Evolutionary conservation across 2,329 filamentous ascomycete species (phyloP).

Genomic region (Colletotrichum scovillei): DNA sequence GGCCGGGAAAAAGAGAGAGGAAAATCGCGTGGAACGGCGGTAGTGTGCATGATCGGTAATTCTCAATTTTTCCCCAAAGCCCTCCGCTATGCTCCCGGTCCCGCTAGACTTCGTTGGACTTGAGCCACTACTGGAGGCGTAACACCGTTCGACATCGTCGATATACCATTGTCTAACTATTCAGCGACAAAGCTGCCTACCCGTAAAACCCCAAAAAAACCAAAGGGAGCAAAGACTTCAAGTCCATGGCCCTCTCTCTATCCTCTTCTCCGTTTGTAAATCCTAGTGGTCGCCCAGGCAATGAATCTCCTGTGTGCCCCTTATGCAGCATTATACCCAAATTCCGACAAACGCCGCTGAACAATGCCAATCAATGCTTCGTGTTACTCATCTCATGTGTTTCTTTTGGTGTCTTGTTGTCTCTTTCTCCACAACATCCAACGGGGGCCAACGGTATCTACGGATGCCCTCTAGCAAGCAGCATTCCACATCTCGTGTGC

Average conservation of each 20-base stretch:
- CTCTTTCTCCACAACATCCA: neutral
- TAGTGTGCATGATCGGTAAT: constrained; percentile 1
- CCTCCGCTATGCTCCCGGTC: neutral
- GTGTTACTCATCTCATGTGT: constrained; percentile 22
- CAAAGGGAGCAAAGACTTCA: too few relatives aligned
- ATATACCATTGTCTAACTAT: neutral
- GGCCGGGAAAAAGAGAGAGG: neutral
- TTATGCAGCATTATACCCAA: neutral
- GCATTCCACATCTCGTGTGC: constrained; percentile 35
- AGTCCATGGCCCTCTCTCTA: neutral
- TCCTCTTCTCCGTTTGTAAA: neutral
- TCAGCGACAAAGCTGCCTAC: neutral
- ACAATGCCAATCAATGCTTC: constrained; percentile 20
- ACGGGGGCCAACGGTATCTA: neutral
- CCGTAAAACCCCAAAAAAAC: neutral
- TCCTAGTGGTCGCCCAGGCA: neutral
- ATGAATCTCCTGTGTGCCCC: neutral
- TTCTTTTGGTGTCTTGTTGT: neutral
- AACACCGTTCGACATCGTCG: neutral
- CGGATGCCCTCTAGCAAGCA: constrained; percentile 5
- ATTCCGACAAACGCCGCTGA: constrained; percentile 15
- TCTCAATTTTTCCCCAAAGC: neutral
- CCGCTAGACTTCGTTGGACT: too few relatives aligned
- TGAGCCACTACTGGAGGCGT: neutral
- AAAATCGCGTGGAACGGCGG: neutral